These are phyloP conservation scores for Hypoxylon sp. DNA, from an alignment of 2,329 filamentous ascomycete species.

Conservation along the genomic window DNA sequence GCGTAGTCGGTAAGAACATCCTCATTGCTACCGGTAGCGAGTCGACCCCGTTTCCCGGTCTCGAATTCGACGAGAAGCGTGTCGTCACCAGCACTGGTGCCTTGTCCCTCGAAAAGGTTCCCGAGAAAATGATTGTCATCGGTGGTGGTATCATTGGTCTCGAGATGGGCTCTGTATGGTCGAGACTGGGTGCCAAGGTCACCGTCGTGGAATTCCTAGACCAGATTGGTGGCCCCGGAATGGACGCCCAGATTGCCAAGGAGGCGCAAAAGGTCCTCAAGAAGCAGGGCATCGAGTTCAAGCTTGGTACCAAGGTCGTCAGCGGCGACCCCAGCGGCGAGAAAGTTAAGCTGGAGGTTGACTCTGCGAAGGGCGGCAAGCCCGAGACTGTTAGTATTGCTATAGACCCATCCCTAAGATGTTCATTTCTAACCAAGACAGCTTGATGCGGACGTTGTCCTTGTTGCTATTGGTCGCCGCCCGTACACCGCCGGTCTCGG, in stretches of 20 bases:
- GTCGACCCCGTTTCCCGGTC: conserved; percentile 94
- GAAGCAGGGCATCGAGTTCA: conserved; percentile 99
- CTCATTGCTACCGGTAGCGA: conserved; percentile 97
- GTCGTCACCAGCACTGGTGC: conserved; percentile 97
- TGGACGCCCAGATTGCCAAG: conserved; percentile 96
- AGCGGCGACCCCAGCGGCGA: conserved; percentile 85
- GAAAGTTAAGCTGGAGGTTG: conserved; percentile 84
- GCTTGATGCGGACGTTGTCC: conserved; percentile 94
- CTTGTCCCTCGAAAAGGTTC: conserved; percentile 88
- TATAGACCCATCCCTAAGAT: conserved; percentile 13
- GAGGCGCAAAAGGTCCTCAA: conserved; percentile 89
- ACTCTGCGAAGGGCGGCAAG: conserved; percentile 97
- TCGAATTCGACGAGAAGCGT: conserved; percentile 97
- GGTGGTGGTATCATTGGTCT: conserved; percentile 98
- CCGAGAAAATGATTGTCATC: conserved; percentile 97
- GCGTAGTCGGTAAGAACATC: conserved; percentile 93
- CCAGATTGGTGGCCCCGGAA: conserved; percentile 97
- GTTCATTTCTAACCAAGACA: conserved; percentile 56
- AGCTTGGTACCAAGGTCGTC: conserved; percentile 95
- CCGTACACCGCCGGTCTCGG: conserved; percentile 94
- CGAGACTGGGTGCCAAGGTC: conserved; percentile 90
- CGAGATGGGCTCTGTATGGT: conserved; percentile 99
- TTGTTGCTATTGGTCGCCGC: conserved; percentile 95
- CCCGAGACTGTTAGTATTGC: conserved; percentile 79
- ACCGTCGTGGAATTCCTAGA: conserved; percentile 97